A percentile compares a stretch with the other conserved stretches of the same genome.
Conservation (phyloP, 805 yeast species). For the Candida argentea region DNA sequence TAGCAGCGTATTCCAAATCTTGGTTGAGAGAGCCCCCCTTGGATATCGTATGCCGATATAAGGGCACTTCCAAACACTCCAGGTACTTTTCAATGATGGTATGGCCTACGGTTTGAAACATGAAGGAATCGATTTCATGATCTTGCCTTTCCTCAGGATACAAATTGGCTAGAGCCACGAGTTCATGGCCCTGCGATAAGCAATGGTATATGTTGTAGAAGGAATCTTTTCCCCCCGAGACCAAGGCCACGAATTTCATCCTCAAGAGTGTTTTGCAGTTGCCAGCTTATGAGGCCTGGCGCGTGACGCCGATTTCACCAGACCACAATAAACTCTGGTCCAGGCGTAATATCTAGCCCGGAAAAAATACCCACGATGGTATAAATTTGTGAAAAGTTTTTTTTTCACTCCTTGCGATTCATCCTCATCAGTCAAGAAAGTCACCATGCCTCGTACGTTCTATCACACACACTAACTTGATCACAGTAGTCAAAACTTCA, state of each 20-base stretch:
- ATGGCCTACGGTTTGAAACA: slow-evolving; percentile 98
- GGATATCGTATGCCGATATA: slow-evolving; percentile 55
- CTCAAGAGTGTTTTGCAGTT: slow-evolving; percentile 2
- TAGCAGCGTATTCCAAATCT: slow-evolving; percentile 56
- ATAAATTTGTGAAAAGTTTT: slow-evolving; percentile 1
- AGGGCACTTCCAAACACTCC: slow-evolving; percentile 68
- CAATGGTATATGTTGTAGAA: slow-evolving; percentile 86
- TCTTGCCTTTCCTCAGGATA: slow-evolving; percentile 39
- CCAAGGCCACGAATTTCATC: slow-evolving; percentile 88
- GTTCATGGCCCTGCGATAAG: slow-evolving; percentile 72
- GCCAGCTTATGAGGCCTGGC: background rate
- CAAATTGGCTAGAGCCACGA: slow-evolving; percentile 77
- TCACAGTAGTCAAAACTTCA: slow-evolving; percentile 1
- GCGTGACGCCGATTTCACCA: no score
- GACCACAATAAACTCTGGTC: no score
- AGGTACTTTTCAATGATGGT: slow-evolving; percentile 57
- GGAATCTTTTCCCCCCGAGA: slow-evolving; percentile 96
- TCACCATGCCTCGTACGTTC: slow-evolving; percentile 58
- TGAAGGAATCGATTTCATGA: slow-evolving; percentile 83
- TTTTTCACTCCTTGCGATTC: slow-evolving; percentile 1
- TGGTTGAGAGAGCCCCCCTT: slow-evolving; percentile 54
- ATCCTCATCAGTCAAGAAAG: slow-evolving; percentile 8
- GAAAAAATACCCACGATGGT: no score
- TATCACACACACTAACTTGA: slow-evolving; percentile 4
- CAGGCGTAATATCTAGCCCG: no score